These are phyloP conservation scores for Globisporangium uncinulatum DNA, from an alignment of 352 stramenopile genomes.

Conservation along the genomic window DNA sequence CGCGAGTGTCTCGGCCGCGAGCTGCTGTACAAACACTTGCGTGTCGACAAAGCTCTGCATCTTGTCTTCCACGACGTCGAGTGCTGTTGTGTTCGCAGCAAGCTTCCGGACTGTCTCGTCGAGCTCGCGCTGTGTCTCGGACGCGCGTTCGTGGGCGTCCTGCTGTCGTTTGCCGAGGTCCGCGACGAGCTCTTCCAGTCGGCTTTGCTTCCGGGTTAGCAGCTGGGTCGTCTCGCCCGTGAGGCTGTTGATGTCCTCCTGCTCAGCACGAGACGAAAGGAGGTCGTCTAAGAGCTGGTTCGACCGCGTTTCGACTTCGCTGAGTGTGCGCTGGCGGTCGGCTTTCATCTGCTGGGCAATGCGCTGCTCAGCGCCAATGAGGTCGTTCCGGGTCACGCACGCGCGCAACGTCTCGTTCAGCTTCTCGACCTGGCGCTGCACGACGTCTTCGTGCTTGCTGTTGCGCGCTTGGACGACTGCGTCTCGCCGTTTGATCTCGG, in stretches of 20 bases:
- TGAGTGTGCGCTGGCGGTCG: conserved; percentile 45
- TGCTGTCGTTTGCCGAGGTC: conserved; percentile 52
- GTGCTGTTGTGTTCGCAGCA: conserved; percentile 27
- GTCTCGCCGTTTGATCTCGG: conserved; percentile 79
- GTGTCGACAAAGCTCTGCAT: conserved; percentile 53
- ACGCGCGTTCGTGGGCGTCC: conserved; percentile 21
- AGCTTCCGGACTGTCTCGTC: conserved; percentile 54
- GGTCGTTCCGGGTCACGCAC: conserved; percentile 72
- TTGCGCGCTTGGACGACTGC: conserved; percentile 73
- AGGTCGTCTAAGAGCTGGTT: conserved; percentile 69
- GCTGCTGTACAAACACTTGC: conserved; percentile 32
- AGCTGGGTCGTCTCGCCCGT: conserved; percentile 60
- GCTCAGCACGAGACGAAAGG: conserved; percentile 48
- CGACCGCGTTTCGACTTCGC: conserved; percentile 51
- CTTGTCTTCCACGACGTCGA: conserved; percentile 48
- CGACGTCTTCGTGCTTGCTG: conserved; percentile 60
- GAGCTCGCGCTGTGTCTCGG: conserved; percentile 38
- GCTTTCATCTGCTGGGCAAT: conserved; percentile 73
- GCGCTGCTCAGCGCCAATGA: conserved; percentile 68
- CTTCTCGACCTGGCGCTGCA: conserved; percentile 75
- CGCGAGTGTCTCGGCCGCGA: conserved; percentile 36
- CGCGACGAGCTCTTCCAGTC: conserved; percentile 49
- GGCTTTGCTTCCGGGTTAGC: conserved; percentile 41
- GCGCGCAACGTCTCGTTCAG: conserved; percentile 67
- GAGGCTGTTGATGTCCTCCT: conserved; percentile 81